phyloP scores from a whole-genome alignment of 2,329 filamentous ascomycete genomes.

The Onygenales sp. region DNA sequence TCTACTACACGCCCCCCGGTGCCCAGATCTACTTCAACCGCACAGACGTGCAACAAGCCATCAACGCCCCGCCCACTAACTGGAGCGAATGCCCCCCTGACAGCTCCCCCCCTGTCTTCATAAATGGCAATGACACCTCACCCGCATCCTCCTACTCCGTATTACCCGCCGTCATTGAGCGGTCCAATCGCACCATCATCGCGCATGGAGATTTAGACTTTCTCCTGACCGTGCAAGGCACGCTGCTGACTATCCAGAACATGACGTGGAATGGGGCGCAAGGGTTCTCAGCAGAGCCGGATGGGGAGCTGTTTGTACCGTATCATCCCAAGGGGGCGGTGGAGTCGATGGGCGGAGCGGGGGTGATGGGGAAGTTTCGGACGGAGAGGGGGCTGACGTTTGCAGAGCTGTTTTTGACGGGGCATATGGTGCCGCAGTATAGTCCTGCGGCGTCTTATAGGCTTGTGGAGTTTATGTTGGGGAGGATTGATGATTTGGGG shows the following conservation, averaged over 20 bases:
- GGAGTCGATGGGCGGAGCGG: slow-evolving; percentile 48
- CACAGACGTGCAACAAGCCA: slow-evolving; percentile 56
- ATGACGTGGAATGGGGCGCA: slow-evolving; percentile 68
- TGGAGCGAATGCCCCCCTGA: slow-evolving; percentile 49
- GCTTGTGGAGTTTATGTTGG: slow-evolving; percentile 63
- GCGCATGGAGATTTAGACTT: slow-evolving; percentile 63
- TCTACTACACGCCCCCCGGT: slow-evolving; percentile 54
- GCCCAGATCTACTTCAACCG: slow-evolving; percentile 61
- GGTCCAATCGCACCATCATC: slow-evolving; percentile 62
- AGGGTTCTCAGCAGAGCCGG: slow-evolving; percentile 56
- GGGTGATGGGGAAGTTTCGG: slow-evolving; percentile 59
- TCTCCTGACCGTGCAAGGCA: slow-evolving; percentile 58
- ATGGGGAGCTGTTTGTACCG: slow-evolving; percentile 59
- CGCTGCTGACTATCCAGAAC: slow-evolving; percentile 64
- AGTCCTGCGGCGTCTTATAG: slow-evolving; percentile 43
- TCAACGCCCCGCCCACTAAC: slow-evolving; percentile 50
- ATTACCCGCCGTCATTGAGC: slow-evolving; percentile 63
- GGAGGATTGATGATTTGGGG: slow-evolving; percentile 41
- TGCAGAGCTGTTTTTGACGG: slow-evolving; percentile 52
- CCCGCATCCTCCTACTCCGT: slow-evolving; percentile 47
- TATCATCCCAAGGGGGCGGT: slow-evolving; percentile 43
- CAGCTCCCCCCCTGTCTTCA: slow-evolving; percentile 31
- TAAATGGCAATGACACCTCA: slow-evolving; percentile 31
- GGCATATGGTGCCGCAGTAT: slow-evolving; percentile 47
- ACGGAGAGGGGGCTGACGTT: slow-evolving; percentile 70